Percentiles rank a stretch among this genome's conserved stretches.
These are phyloP conservation scores for Tylopilus felleus DNA, from an alignment of 768 basidiomycete species.

Conservation along the genomic window DNA sequence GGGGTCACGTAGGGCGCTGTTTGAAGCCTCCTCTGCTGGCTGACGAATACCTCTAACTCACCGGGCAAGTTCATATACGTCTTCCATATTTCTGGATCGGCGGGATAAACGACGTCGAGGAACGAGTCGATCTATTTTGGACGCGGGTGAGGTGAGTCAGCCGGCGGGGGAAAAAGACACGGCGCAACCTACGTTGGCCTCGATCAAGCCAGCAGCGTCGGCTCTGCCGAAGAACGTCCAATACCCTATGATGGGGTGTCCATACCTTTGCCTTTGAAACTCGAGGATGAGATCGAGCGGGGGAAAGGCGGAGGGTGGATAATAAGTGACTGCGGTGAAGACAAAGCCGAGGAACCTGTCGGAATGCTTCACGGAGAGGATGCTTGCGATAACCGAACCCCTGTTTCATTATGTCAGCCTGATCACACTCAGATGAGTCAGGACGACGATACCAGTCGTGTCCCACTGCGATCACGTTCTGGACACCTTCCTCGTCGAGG, in stretches of 20 bases:
- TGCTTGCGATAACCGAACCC: slow-evolving; percentile 35
- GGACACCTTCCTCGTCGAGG: slow-evolving; percentile 34
- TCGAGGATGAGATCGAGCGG: slow-evolving; percentile 28
- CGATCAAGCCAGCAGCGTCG: slow-evolving; percentile 31
- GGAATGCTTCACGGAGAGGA: slow-evolving; percentile 37
- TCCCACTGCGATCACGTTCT: slow-evolving; percentile 34
- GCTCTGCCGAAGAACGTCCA: slow-evolving; percentile 37
- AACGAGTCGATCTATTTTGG: slow-evolving; percentile 38
- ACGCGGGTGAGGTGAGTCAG: not conserved
- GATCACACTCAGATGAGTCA: not conserved
- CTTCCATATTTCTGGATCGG: slow-evolving; percentile 35
- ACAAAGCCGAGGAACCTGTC: slow-evolving; percentile 41
- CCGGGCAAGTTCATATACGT: slow-evolving; percentile 35
- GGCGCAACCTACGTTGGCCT: slow-evolving; percentile 30
- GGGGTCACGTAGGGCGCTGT: slow-evolving; percentile 32
- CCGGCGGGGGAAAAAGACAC: not conserved
- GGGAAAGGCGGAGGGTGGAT: slow-evolving; percentile 24
- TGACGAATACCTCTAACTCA: slow-evolving; percentile 30
- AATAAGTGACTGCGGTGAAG: slow-evolving; percentile 36
- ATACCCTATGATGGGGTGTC: slow-evolving; percentile 41
- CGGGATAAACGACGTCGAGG: slow-evolving; percentile 32
- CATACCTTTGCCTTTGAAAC: slow-evolving; percentile 25
- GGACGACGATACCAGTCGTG: slow-evolving; percentile 40
- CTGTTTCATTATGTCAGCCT: slow-evolving; percentile 22
- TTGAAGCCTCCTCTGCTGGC: slow-evolving; percentile 19